A percentile compares a stretch with the other conserved stretches of the same genome.
Evolutionary conservation across 768 basidiomycete species (phyloP).

Genomic region (Tulasnella sp.): DNA sequence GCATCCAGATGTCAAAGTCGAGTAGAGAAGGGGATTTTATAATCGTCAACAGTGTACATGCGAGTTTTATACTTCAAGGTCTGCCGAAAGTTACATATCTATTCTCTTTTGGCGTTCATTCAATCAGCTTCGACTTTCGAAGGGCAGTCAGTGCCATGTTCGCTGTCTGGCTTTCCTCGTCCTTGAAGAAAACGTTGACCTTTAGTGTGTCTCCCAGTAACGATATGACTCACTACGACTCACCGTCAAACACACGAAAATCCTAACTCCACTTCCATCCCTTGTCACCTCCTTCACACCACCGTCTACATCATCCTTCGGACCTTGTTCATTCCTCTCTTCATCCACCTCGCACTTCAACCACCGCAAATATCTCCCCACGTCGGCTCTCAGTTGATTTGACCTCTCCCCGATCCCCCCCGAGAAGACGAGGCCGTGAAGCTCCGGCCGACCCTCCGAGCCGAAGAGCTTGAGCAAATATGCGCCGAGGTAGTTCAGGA

Average conservation of each 20-base stretch:
- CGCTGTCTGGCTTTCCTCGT: constrained; percentile 18
- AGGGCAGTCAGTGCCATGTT: constrained; percentile 10
- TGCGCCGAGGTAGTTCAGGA: constrained; percentile 58
- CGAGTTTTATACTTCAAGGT: no score
- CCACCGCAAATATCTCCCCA: constrained; percentile 43
- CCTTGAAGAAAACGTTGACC: not conserved
- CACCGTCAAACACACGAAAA: constrained; percentile 54
- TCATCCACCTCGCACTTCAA: constrained; percentile 51
- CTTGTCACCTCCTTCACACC: constrained; percentile 38
- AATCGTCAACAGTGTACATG: no score
- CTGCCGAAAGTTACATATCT: no score
- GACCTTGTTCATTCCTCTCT: constrained; percentile 33
- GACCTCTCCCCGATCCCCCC: constrained; percentile 83
- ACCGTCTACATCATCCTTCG: constrained; percentile 28
- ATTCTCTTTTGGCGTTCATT: no score
- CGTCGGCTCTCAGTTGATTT: constrained; percentile 43
- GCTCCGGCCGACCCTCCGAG: constrained; percentile 26
- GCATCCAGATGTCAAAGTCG: no score
- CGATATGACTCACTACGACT: constrained; percentile 11
- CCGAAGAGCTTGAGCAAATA: constrained; percentile 58
- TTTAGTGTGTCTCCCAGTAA: not conserved
- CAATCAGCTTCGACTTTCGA: not conserved
- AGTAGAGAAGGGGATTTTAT: no score
- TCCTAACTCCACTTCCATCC: constrained; percentile 21
- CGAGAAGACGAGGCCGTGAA: constrained; percentile 75